phyloP scores from a whole-genome alignment of 2,329 filamentous ascomycete genomes.

The Sarocladiaceae sp. region DNA sequence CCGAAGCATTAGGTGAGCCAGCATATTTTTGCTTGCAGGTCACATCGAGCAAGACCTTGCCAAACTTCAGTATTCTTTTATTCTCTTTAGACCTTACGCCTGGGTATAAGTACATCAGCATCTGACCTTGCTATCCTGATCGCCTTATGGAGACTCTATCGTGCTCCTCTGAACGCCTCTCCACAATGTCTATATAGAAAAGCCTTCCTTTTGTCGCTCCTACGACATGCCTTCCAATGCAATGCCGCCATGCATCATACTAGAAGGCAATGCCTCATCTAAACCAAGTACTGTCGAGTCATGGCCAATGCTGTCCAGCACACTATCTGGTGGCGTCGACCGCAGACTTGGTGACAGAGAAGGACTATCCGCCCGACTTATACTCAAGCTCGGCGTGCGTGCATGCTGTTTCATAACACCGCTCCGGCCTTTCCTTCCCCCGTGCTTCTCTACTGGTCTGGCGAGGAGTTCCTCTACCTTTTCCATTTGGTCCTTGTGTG shows the following conservation, averaged over 20 bases:
- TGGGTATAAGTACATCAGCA: not conserved
- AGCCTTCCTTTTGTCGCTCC: constrained; percentile 16
- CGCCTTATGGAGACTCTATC: not conserved
- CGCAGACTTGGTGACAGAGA: not conserved
- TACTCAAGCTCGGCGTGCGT: constrained; percentile 3
- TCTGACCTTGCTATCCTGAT: not conserved
- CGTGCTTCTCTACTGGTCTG: constrained; percentile 6
- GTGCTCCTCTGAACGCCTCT: not conserved
- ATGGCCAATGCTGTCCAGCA: not conserved
- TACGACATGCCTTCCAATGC: not conserved
- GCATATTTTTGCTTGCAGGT: too few species aligned
- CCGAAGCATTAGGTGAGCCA: too few species aligned
- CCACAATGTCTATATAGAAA: not conserved
- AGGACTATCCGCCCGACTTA: constrained; percentile 7
- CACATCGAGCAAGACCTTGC: too few species aligned
- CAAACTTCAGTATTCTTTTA: too few species aligned
- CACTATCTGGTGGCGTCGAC: constrained; percentile 5
- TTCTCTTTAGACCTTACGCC: too few species aligned
- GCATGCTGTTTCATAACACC: constrained; percentile 3
- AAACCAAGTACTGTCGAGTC: not conserved
- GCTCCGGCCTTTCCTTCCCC: constrained; percentile 1
- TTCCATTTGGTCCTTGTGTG: constrained; percentile 23
- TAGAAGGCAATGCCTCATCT: constrained; percentile 4
- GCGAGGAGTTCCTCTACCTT: constrained; percentile 5
- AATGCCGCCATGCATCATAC: not conserved